These are phyloP conservation scores for Termitomyces sp. DNA, from an alignment of 768 basidiomycete genomes.

Conservation along the genomic window DNA sequence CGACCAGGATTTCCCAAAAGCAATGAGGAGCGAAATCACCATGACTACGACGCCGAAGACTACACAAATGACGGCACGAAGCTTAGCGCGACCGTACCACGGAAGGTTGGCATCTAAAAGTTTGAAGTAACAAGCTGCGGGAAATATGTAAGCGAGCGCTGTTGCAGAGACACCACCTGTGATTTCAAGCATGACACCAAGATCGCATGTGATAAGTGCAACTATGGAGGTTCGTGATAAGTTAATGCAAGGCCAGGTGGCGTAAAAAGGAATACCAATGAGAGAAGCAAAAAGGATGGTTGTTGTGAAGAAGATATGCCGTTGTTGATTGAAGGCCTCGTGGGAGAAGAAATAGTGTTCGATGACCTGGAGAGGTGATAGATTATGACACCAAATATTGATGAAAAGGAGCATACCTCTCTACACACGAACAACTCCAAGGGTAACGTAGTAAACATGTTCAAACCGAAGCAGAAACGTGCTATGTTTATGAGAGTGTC, in stretches of 20 bases:
- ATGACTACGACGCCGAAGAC: slow-evolving; percentile 74
- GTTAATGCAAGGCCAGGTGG: neutral
- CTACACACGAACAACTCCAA: slow-evolving; percentile 96
- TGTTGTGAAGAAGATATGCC: slow-evolving; percentile 90
- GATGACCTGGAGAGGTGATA: slow-evolving; percentile 55
- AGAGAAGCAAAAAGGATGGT: slow-evolving; percentile 77
- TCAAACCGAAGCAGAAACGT: slow-evolving; percentile 87
- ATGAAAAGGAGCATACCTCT: slow-evolving; percentile 48
- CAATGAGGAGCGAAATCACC: slow-evolving; percentile 70
- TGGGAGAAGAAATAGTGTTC: slow-evolving; percentile 96
- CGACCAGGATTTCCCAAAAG: slow-evolving; percentile 75
- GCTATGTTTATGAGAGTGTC: slow-evolving; percentile 95
- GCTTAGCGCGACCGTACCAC: slow-evolving; percentile 65
- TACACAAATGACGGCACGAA: slow-evolving; percentile 71
- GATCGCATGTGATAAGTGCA: slow-evolving; percentile 88
- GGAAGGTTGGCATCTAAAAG: slow-evolving; percentile 50
- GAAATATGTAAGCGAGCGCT: slow-evolving; percentile 89
- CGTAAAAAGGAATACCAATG: slow-evolving; percentile 48
- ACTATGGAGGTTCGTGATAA: slow-evolving; percentile 39
- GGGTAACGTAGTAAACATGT: slow-evolving; percentile 98
- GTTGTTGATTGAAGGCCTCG: slow-evolving; percentile 71
- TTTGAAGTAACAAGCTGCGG: slow-evolving; percentile 81
- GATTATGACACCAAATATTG: neutral
- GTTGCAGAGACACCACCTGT: slow-evolving; percentile 96
- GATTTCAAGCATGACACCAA: slow-evolving; percentile 97